Base-by-base conservation (phyloP, 2,329 filamentous ascomycete species). In the Botrytis tulipae region DNA sequence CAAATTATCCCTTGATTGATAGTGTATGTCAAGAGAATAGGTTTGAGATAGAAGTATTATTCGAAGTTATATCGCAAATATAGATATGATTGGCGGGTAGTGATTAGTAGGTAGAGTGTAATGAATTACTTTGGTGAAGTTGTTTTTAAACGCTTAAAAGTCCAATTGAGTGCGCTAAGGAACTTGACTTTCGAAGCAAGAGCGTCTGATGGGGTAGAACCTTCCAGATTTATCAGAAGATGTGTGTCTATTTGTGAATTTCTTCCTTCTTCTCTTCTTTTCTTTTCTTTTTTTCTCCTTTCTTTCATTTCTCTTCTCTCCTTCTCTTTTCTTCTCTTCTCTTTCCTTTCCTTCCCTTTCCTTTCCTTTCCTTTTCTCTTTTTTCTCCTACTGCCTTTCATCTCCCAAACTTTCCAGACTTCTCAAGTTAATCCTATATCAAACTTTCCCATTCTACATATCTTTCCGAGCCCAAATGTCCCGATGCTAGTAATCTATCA, bases 381-480 rank as follows among this genome's bases (percentile, higher is more conserved):
- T n/a, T 22, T 51, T n/a, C 25, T 12, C 48, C 4, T 51, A 4
- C 46, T 8, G 25, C 46, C n/a, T 57, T 9, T 29, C 51, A 8
- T 57, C 51, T 57, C n/a, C 29, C n/a, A 16, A 29, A 8, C 14
- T 3, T 29, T 16, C 35, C 35, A 40, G 35, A 62, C 20, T 35
- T 46, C 4, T 25, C 20, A 48, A 48, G 8, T 25, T 9, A 29
- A 16, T 68, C 46, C 54, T 70, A 70, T 18, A 35, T 62, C 54
- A 62, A 70, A 37, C 3, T 83, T 79, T 72, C 82, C 84, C 3
- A 80, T 80, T 0, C 75, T 70, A 5, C 74, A 62, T 72, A 71
- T 16, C 68, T 70, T 61, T 73, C 72, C 3, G 44, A 65, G 9
- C 69, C 69, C 16, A 10, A 6, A 20, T 40, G 37, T 25, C 60